Conservation (phyloP, 345 rosid genomes). For the Lenwebbia sp. region DNA sequence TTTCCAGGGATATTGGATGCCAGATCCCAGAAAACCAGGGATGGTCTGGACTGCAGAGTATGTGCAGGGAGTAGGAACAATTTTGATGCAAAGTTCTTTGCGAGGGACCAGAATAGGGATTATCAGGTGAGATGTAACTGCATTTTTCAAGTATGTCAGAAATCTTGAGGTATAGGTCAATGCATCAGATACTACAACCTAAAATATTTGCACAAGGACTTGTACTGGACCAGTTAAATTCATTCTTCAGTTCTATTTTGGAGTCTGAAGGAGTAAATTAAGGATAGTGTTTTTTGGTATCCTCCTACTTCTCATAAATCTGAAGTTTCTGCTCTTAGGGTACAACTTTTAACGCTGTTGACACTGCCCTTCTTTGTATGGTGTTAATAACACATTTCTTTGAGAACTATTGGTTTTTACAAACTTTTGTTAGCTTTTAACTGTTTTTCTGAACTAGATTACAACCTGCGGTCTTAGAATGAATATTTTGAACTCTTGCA, state of each 20-base stretch:
- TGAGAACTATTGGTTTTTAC: neutral
- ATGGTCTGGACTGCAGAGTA: conserved; percentile 1
- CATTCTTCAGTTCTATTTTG: neutral
- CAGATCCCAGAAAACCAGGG: conserved; percentile 13
- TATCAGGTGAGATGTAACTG: conserved; percentile 27
- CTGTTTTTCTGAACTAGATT: neutral
- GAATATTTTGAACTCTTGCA: neutral
- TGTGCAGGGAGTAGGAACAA: conserved; percentile 1
- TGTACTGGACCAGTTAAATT: neutral
- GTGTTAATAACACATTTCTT: neutral
- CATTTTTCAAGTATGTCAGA: neutral
- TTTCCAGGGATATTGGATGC: conserved; percentile 28
- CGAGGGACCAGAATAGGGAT: conserved; percentile 7
- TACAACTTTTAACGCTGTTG: neutral
- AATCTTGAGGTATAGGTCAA: neutral
- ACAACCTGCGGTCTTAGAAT: neutral
- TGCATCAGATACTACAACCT: neutral
- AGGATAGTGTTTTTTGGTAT: neutral
- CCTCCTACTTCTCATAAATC: neutral
- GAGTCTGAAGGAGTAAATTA: neutral
- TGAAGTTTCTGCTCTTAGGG: neutral
- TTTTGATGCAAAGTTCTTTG: conserved; percentile 6
- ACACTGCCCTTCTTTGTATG: neutral
- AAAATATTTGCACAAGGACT: neutral
- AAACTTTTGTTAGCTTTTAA: neutral